Conservation (phyloP, 441 rosid species). For the Bocquillonia castaneifolia region DNA sequence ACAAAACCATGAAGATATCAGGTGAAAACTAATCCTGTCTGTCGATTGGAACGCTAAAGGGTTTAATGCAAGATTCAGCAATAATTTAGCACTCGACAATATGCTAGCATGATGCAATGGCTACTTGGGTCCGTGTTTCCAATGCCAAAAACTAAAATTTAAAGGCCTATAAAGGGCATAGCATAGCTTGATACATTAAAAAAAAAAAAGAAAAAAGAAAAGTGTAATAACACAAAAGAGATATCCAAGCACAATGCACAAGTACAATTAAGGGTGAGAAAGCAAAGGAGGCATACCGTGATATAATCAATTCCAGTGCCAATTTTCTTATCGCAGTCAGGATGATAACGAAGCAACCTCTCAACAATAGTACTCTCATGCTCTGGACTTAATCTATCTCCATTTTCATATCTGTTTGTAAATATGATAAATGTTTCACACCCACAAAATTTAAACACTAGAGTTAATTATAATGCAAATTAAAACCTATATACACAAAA, state of each 20-base stretch:
- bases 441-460: no score
- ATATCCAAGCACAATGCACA: no score
- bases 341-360: slow-evolving; percentile 84
- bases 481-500: no score
- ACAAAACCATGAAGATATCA: background rate
- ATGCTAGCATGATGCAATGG: background rate
- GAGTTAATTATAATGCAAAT: no score
- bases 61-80: background rate
- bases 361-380: slow-evolving; percentile 65
- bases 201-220: no score
- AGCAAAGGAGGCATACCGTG: slow-evolving; percentile 45
- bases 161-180: background rate
- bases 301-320: slow-evolving; percentile 82
- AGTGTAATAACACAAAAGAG: no score
- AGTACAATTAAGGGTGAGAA: background rate
- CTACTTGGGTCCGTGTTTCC: background rate
- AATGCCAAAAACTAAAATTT: background rate
- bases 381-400: slow-evolving; percentile 58
- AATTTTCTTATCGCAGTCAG: slow-evolving; percentile 65
- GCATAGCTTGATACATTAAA: background rate
- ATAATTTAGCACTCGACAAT: background rate
- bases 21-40: background rate
- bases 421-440: background rate
- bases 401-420: slow-evolving; percentile 58
- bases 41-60: background rate